phyloP scores from a whole-genome alignment of 2,329 filamentous ascomycete genomes.

The Dothidotthia symphoricarpi region DNA sequence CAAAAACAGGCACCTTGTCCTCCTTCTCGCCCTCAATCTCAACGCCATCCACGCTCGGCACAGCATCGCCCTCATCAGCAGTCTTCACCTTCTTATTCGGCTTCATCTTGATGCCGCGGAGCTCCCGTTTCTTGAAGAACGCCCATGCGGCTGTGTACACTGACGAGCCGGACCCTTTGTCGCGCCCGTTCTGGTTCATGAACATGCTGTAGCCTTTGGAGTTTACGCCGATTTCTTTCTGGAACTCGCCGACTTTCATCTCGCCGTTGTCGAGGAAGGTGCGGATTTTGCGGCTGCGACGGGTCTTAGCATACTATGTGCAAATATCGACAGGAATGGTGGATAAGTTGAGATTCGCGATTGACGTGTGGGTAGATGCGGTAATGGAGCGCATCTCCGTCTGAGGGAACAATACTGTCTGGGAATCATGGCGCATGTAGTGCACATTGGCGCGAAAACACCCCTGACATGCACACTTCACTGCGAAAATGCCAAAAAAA shows the following conservation, averaged over 20 bases:
- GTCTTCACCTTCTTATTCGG: slow-evolving; percentile 8
- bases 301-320: no score
- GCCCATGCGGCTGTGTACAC: slow-evolving; percentile 30
- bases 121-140: slow-evolving; percentile 54
- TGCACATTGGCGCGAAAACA: no score
- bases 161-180: slow-evolving; percentile 32
- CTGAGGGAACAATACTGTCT: no score
- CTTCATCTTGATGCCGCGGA: slow-evolving; percentile 45
- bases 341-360: not conserved
- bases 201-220: slow-evolving; percentile 46
- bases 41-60: slow-evolving; percentile 41
- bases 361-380: no score
- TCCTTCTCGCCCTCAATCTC: slow-evolving; percentile 50
- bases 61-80: slow-evolving; percentile 18
- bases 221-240: slow-evolving; percentile 40
- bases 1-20: slow-evolving; percentile 50
- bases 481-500: no score
- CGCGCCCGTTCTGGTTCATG: slow-evolving; percentile 49
- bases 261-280: slow-evolving; percentile 45
- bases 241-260: slow-evolving; percentile 49
- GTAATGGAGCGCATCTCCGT: not conserved
- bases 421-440: no score
- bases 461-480: no score
- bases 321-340: no score
- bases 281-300: slow-evolving; percentile 43